Evolutionary conservation across 345 rosid species (phyloP), one percentile per base, ranked within the genome.

Genomic region (Arabidopsis thaliana): DNA sequence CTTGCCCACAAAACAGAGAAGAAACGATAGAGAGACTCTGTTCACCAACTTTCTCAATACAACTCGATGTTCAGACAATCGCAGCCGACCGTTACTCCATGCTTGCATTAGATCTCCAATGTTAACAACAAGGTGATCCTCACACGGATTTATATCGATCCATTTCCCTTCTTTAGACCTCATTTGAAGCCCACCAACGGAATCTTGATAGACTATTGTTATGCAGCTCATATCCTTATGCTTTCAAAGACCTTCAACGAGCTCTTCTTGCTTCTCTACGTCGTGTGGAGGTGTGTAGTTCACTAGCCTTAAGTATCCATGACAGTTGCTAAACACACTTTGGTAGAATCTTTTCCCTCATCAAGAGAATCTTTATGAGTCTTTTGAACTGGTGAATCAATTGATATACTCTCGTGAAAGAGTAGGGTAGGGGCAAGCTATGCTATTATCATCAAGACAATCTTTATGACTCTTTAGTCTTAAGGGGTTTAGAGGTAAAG

Each of bases 171-270:
- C 85, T 58, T 82, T 85, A 0, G 89, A 89, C 72, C 88, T 87
- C 90, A 91, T 80, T 66, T 91, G 97, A 6, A 91, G 86, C 5
- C 97, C 93, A 13, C 91, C 93, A 5, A 69, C 79, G 23, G 80
- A 86, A 58, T 87, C 93, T 75, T 88, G 97, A 78, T 85, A 85
- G 32, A 90, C 84, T 7, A 88, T 82, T 13, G 96, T 87, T 80
- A 88, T 81, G 74, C 97, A 91, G 71, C 97, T 89, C 97, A 89
- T 89, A 40, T 91, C 96, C 1, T 90, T 88, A 72, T 87, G 96
- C 88, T 84, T 83, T 40, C 96, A 91, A 0, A 87, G 93, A 42
- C 97, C 93, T 73, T 91, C 96, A 49, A 84, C 82, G 59, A 82
- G 80, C 46, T 75, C 73, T 42, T 82, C 84, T 32, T 66, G 73